Percentiles rank a stretch among this genome's conserved stretches.
Conservation (phyloP, 1,284 basidiomycete species). For the Gastroboletus turbinatus region DNA sequence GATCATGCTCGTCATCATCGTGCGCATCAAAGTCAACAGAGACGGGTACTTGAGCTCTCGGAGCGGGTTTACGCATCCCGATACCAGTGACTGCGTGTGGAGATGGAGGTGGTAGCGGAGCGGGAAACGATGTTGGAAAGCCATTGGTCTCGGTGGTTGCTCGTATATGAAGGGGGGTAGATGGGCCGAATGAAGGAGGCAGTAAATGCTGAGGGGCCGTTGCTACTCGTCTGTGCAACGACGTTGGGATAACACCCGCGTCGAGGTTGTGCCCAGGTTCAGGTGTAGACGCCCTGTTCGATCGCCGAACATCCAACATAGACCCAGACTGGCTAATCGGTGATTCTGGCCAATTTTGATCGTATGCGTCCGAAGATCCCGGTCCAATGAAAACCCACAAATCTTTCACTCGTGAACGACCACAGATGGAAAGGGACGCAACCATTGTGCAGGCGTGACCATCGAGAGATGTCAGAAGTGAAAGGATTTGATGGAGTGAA, state of each 20-base stretch:
- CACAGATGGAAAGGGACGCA: slow-evolving; percentile 65
- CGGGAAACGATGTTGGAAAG: slow-evolving; percentile 18
- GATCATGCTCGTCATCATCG: slow-evolving; percentile 34
- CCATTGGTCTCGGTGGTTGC: slow-evolving; percentile 24
- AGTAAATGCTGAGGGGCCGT: slow-evolving; percentile 32
- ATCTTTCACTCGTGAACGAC: slow-evolving; percentile 71
- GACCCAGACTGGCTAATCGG: slow-evolving; percentile 36
- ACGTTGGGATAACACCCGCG: slow-evolving; percentile 26
- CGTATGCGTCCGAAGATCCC: slow-evolving; percentile 34
- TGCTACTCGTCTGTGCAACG: slow-evolving; percentile 33
- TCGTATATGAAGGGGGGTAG: slow-evolving; percentile 21
- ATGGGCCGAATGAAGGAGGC: slow-evolving; percentile 18
- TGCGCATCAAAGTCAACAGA: slow-evolving; percentile 49
- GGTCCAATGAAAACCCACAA: slow-evolving; percentile 75
- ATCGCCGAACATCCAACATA: slow-evolving; percentile 35
- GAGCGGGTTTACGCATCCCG: slow-evolving; percentile 54
- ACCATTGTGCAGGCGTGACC: slow-evolving; percentile 64
- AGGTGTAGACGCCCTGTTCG: slow-evolving; percentile 35
- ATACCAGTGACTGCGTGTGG: slow-evolving; percentile 27
- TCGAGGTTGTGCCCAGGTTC: slow-evolving; percentile 28
- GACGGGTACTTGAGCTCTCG: slow-evolving; percentile 59
- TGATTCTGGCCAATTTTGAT: slow-evolving; percentile 36
- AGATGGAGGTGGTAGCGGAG: slow-evolving; percentile 20
- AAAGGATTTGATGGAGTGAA: slow-evolving; percentile 71
- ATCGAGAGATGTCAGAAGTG: slow-evolving; percentile 66